Base-by-base conservation (phyloP, 2,329 filamentous ascomycete species). In the Colletotrichum cuscutae region DNA sequence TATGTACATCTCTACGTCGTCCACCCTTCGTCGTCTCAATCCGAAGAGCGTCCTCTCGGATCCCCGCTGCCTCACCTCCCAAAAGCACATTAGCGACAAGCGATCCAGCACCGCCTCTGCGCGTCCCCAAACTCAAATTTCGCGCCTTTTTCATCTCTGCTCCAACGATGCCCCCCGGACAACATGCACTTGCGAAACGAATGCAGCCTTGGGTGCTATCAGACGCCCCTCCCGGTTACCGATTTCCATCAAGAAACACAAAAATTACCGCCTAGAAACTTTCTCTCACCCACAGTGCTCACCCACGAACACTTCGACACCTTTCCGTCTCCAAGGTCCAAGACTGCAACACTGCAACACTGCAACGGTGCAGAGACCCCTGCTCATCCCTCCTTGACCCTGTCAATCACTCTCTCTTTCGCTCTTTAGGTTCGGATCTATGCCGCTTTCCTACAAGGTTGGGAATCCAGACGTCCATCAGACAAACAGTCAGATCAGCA, bases 81-180 rank as follows among this genome's bases (percentile, higher is more conserved):
- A 26, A 30, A 66, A 56, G 30, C 68, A 54, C 32, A n/a, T 60
- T 28, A 46, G 32, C 28, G 22, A 59, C 64, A 26, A 26, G 26
- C 26, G 26, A 26, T 26, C 26, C 26, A 37, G 63, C 59, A 69
- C 60, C 52, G 60, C 53, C 53, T 58, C 42, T 56, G 24, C 28
- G 19, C 22, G 46, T 54, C 42, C 7, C 65, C 46, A 64, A 72
- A 72, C 65, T 69, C 59, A 69, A 72, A 64, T 53, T 24, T 32
- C 6, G 19, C 30, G 53, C 37, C 37, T 62, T 9, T 24, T 60
- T 53, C 60, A 52, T 60, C n/a, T 65, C 58, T 64, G n/a, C 59
- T 72, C 46, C 70, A 26, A 57, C 70, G 66, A 65, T 72, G 54
- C 26, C 66, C 70, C 70, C 32, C 52, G 60, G 26, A 59, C 24